These are phyloP conservation scores for Boletus coccyginus DNA, from an alignment of 768 basidiomycete species.

Conservation along the genomic window DNA sequence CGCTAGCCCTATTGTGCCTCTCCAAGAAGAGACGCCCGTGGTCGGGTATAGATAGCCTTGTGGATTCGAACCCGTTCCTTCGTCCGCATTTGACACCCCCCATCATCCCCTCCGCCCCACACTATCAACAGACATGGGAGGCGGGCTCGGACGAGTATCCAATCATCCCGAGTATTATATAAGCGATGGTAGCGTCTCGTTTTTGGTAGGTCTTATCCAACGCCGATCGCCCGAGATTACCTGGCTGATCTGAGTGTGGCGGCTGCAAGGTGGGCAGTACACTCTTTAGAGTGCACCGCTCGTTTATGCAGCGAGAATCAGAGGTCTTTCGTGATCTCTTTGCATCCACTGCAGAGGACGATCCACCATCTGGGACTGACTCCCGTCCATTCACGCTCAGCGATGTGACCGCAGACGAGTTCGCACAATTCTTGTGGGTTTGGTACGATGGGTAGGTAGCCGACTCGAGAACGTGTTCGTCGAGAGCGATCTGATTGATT, in stretches of 20 bases:
- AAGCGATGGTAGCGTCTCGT: slow-evolving; percentile 8
- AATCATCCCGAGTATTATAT: slow-evolving; percentile 12
- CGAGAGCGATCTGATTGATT: not conserved
- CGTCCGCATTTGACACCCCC: not conserved
- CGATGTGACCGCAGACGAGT: slow-evolving; percentile 41
- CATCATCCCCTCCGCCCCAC: not conserved
- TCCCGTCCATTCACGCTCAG: slow-evolving; percentile 40
- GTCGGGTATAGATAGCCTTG: slow-evolving; percentile 18
- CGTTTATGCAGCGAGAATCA: slow-evolving; percentile 61
- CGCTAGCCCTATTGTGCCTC: slow-evolving; percentile 14
- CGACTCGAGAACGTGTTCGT: not conserved
- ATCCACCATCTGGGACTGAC: slow-evolving; percentile 34
- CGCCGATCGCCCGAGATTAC: not conserved
- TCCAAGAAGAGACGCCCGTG: slow-evolving; percentile 15
- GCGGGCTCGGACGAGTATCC: slow-evolving; percentile 5
- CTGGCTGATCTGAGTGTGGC: slow-evolving; percentile 5
- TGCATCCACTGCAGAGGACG: slow-evolving; percentile 25
- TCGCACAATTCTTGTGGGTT: slow-evolving; percentile 52
- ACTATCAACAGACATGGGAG: slow-evolving; percentile 10
- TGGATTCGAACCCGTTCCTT: not conserved
- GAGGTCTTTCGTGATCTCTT: slow-evolving; percentile 39
- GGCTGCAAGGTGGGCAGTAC: slow-evolving; percentile 46
- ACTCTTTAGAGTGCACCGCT: slow-evolving; percentile 52
- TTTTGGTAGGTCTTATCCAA: slow-evolving; percentile 14
- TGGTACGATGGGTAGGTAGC: slow-evolving; percentile 52